Evolutionary conservation across 1,284 basidiomycete genomes (phyloP), one percentile per base, ranked within the genome.

Genomic region (Marasmius fiardii): DNA sequence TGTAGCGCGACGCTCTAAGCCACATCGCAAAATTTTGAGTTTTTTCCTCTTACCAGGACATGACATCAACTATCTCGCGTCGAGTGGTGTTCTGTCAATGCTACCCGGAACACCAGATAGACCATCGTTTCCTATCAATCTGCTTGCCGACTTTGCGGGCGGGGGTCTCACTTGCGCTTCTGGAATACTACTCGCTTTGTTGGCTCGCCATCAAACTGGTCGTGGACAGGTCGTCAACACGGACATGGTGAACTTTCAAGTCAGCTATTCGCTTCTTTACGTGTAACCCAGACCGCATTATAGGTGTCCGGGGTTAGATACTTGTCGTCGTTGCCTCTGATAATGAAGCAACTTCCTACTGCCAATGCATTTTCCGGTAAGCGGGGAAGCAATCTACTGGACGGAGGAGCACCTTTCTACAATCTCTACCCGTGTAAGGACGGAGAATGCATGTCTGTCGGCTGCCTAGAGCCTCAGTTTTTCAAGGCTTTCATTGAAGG

Each of bases 1-100:
- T 24, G 74, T 63, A 20, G 12, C n/a, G 45, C 5, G 4, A 24
- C 21, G 31, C 37, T 37, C 18, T 43, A 31, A 26, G 10, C 35
- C 41, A 24, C 21, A 45, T 48, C 1, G 51, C 33, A 37, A 45
- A 31, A n/a, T n/a, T 24, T 18, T 16, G 55, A 20, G 55, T 41
- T 49, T 1, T n/a, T n/a, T n/a, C n/a, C 58, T 34, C 16, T 45
- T 28, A 8, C 54, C n/a, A 89, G 86, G 87, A 21, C 92, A 93
- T 65, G 92, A 94, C 65, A 82, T 93, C 61, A 93, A 93, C 66
- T 94, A 93, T 66, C 77, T 93, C n/a, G 91, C 92, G 8, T 75
- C 91, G 26, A 90, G 86, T 58, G 92, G 92, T 0, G 77, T 89
- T 4, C 74, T 93, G 10, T 85, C 85, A 88, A 82, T 90, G 76